Conservation (phyloP, 306 rosid species). For the Vachellia collinsii region DNA sequence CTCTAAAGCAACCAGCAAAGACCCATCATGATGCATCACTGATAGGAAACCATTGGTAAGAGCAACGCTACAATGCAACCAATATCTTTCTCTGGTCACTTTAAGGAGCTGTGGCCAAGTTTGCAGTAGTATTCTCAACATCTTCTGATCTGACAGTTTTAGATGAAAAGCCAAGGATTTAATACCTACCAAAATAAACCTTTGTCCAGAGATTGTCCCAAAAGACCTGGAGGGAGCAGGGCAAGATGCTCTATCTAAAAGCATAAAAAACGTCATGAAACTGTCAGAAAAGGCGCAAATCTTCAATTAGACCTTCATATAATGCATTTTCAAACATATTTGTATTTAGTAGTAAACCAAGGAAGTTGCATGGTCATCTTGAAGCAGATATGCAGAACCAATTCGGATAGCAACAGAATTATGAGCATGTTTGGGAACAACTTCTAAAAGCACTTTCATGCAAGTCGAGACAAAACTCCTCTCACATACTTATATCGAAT, state of each 20-base stretch:
- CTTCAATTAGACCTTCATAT: slow-evolving; percentile 38
- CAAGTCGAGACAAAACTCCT: no score
- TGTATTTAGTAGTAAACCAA: slow-evolving; percentile 18
- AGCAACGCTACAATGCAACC: slow-evolving; percentile 36
- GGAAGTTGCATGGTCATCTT: slow-evolving; percentile 35
- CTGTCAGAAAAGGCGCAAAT: slow-evolving; percentile 36
- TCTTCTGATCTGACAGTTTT: slow-evolving; percentile 39
- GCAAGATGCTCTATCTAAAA: slow-evolving; percentile 49
- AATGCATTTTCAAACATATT: slow-evolving; percentile 17
- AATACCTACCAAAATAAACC: slow-evolving; percentile 54
- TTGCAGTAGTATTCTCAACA: slow-evolving; percentile 49
- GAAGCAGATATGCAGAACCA: slow-evolving; percentile 33
- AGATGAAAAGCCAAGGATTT: slow-evolving; percentile 49
- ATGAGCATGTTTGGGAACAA: no score
- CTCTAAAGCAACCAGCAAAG: slow-evolving; percentile 72
- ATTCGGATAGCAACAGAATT: slow-evolving; percentile 28
- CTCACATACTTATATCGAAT: no score
- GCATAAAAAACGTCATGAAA: slow-evolving; percentile 40
- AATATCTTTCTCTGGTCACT: slow-evolving; percentile 65
- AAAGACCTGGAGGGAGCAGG: slow-evolving; percentile 51
- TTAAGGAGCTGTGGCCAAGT: slow-evolving; percentile 51
- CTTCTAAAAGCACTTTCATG: no score
- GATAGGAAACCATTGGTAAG: slow-evolving; percentile 27
- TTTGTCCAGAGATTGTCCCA: slow-evolving; percentile 54
- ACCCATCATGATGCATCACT: slow-evolving; percentile 43